Percentiles rank a stretch among this genome's conserved stretches.
phyloP scores from a whole-genome alignment of 129 eudicot genomes.

The Daucus carota region DH1_v3.0 NC_030383.2:15242001-15242500 shows the following conservation, averaged over 20 bases:
- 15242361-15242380: constrained; percentile 83
- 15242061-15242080: constrained; percentile 57
- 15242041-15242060: constrained; percentile 97
- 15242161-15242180: background rate
- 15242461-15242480: background rate
- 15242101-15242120: background rate
- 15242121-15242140: background rate
- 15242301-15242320: constrained; percentile 75
- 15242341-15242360: constrained; percentile 79
- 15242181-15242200: constrained; percentile 94
- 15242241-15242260: constrained; percentile 91
- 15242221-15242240: constrained; percentile 86
- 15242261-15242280: constrained; percentile 79
- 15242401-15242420: background rate
- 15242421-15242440: background rate
- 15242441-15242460: background rate
- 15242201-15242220: constrained; percentile 56
- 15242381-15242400: constrained; percentile 41
- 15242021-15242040: constrained; percentile 85
- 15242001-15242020: constrained; percentile 77
- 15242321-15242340: constrained; percentile 91
- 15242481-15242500: constrained; percentile 54
- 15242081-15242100: background rate
- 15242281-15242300: constrained; percentile 71
- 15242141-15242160: too few relatives aligned